Evolutionary conservation across 2,329 filamentous ascomycete species (phyloP).

Genomic region (Aspergillus latus): DNA sequence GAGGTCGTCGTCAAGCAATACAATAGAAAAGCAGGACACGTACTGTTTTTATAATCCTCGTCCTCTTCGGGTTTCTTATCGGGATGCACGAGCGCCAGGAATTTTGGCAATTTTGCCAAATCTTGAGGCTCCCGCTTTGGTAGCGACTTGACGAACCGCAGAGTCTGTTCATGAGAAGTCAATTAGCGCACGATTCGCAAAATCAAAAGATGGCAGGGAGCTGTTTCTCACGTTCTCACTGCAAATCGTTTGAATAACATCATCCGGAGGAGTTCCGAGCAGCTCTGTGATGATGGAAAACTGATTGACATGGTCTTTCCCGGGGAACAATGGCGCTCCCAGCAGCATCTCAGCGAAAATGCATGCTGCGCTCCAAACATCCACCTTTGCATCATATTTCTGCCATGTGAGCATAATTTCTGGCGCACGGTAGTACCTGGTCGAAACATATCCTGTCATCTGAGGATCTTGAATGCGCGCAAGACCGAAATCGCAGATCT

Average conservation of each 20-base stretch:
- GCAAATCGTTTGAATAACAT: slow-evolving; percentile 97
- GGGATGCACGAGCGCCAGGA: slow-evolving; percentile 42
- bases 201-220: not conserved
- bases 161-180: slow-evolving; percentile 59
- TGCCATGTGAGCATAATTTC: slow-evolving; percentile 99
- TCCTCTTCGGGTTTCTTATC: not conserved
- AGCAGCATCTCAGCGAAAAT: slow-evolving; percentile 99
- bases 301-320: slow-evolving; percentile 99
- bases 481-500: slow-evolving; percentile 98
- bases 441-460: slow-evolving; percentile 99
- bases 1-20: not conserved
- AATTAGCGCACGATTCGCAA: slow-evolving; percentile 25
- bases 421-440: slow-evolving; percentile 95
- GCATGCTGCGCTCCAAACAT: slow-evolving; percentile 98
- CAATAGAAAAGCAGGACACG: too few relatives aligned
- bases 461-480: slow-evolving; percentile 98
- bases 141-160: slow-evolving; percentile 95
- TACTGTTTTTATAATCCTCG: not conserved
- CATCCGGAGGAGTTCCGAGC: slow-evolving; percentile 91
- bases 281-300: slow-evolving; percentile 99
- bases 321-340: slow-evolving; percentile 95
- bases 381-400: slow-evolving; percentile 98
- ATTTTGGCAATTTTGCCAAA: slow-evolving; percentile 68
- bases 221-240: slow-evolving; percentile 79
- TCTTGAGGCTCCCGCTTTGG: slow-evolving; percentile 92